These are phyloP conservation scores for Trichoderma lentiforme DNA, from an alignment of 2,329 filamentous ascomycete genomes.

Conservation along the genomic window DNA sequence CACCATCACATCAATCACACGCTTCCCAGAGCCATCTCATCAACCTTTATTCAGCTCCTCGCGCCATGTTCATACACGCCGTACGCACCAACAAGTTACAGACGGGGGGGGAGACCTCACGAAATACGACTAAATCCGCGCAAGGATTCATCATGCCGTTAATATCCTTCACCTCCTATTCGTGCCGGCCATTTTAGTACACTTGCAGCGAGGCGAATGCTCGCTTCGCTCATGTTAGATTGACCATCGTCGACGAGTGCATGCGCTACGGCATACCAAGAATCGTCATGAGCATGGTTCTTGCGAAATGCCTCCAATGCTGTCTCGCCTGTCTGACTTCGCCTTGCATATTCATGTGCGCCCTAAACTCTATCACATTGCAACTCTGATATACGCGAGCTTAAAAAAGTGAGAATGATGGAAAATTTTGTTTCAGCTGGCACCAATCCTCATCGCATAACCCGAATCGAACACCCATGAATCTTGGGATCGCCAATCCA, in stretches of 20 bases:
- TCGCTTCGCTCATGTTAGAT: background rate
- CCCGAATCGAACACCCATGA: constrained; percentile 11
- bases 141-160: constrained; percentile 9
- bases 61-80: background rate
- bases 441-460: background rate
- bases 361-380: background rate
- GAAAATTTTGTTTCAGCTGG: background rate
- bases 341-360: background rate
- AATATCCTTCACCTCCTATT: constrained; percentile 14
- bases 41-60: constrained; percentile 11
- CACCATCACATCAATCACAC: constrained; percentile 15
- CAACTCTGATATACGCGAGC: background rate
- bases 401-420: background rate
- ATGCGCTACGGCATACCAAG: background rate
- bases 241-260: background rate
- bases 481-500: constrained; percentile 4
- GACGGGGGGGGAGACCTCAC: background rate
- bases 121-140: background rate
- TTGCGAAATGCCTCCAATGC: background rate
- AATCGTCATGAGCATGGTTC: background rate
- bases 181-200: background rate
- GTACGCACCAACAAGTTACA: background rate
- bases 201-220: constrained; percentile 3
- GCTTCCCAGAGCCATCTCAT: constrained; percentile 7
- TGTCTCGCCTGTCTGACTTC: background rate